Percentiles rank a stretch among this genome's conserved stretches.
Conservation (phyloP, 306 rosid genomes). For the Cercis canadensis region DNA sequence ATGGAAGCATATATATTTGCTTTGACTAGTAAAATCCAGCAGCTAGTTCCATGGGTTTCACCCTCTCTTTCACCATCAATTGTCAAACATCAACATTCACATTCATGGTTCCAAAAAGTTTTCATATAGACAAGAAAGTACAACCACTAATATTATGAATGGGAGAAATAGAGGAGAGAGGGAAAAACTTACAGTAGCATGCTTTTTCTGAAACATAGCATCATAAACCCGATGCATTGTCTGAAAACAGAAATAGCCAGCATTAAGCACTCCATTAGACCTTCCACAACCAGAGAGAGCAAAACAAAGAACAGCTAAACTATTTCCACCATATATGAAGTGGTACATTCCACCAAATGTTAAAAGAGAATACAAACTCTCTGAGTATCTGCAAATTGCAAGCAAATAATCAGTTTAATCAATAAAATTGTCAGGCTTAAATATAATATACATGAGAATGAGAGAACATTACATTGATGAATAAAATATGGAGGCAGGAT, state of each 20-base stretch:
- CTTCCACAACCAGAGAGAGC: conserved; percentile 78
- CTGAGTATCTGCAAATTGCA: conserved; percentile 69
- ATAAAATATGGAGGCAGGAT: conserved; percentile 90
- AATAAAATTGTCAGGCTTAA: conserved; percentile 12
- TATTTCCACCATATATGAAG: conserved; percentile 57
- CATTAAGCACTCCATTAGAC: conserved; percentile 90
- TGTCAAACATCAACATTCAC: conserved; percentile 2
- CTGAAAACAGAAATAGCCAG: conserved; percentile 89
- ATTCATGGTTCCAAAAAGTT: not conserved
- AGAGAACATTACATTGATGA: conserved; percentile 67
- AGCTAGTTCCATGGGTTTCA: too few species aligned
- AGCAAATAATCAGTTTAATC: conserved; percentile 1
- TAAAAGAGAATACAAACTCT: conserved; percentile 75
- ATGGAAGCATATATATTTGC: conserved; percentile 23
- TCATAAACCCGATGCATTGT: conserved; percentile 72
- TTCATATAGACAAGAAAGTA: conserved; percentile 6
- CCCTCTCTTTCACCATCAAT: too few species aligned
- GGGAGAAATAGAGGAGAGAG: not conserved
- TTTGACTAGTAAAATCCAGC: not conserved
- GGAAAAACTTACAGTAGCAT: conserved; percentile 53
- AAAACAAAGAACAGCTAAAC: conserved; percentile 59
- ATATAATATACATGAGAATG: not conserved
- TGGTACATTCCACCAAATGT: conserved; percentile 88
- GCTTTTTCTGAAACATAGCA: conserved; percentile 58
- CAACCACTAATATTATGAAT: conserved; percentile 4